A percentile compares a stretch with the other conserved stretches of the same genome.
phyloP scores from a whole-genome alignment of 768 basidiomycete genomes.

The Floccularia luteovirens region DNA sequence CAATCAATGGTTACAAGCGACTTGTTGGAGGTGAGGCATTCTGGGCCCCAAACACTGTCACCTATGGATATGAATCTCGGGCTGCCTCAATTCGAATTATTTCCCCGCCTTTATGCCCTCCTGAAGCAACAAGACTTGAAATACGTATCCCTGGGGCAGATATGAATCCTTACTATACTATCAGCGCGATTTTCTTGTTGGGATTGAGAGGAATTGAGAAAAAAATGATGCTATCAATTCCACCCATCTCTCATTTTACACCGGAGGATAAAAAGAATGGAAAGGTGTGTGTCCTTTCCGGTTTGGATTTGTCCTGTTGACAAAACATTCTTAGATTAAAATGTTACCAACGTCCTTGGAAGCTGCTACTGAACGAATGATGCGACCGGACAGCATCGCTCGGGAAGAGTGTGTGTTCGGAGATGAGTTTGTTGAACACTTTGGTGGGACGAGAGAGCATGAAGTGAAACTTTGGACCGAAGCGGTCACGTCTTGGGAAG shows the following conservation, averaged over 20 bases:
- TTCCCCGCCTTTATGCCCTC: constrained; percentile 81
- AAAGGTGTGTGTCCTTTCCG: constrained; percentile 41
- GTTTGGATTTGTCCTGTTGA: not conserved
- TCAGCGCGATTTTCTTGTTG: constrained; percentile 81
- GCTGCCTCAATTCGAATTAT: constrained; percentile 90
- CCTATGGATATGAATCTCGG: constrained; percentile 95
- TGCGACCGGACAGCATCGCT: constrained; percentile 69
- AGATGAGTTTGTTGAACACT: constrained; percentile 89
- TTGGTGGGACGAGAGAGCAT: constrained; percentile 89
- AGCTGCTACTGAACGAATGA: constrained; percentile 75
- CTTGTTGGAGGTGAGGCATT: constrained; percentile 89
- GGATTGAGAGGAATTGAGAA: constrained; percentile 86
- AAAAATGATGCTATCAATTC: constrained; percentile 55
- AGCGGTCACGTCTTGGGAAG: constrained; percentile 93
- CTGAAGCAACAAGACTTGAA: constrained; percentile 83
- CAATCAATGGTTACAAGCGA: constrained; percentile 96
- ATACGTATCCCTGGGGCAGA: constrained; percentile 95
- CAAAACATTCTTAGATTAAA: constrained; percentile 36
- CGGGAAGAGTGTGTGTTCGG: constrained; percentile 72
- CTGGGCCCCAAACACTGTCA: constrained; percentile 91
- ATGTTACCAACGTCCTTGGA: constrained; percentile 78
- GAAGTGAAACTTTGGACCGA: constrained; percentile 83
- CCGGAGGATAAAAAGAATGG: constrained; percentile 50
- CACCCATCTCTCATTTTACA: constrained; percentile 58
- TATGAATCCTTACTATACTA: constrained; percentile 88